These are phyloP conservation scores for Apostasia ramifera DNA, from an alignment of 106 monocot species.

Conservation along the genomic window DNA sequence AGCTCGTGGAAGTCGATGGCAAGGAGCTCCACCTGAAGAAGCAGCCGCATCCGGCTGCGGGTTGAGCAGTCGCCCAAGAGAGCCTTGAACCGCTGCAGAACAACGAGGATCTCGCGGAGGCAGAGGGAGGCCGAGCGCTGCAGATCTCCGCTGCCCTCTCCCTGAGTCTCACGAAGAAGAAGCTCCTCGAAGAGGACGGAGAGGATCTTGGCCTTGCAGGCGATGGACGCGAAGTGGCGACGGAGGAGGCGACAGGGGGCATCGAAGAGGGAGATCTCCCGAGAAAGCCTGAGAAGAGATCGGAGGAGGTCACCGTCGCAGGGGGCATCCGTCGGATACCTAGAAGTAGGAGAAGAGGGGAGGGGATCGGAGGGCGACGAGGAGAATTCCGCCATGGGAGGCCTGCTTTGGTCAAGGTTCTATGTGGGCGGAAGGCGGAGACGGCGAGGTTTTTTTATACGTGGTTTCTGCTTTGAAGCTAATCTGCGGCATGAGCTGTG, in stretches of 20 bases:
- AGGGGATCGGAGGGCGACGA: not conserved
- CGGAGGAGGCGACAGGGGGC: constrained; percentile 15
- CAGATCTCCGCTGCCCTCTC: not conserved
- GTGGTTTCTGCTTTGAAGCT: not conserved
- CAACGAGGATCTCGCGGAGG: constrained; percentile 51
- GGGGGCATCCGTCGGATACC: not conserved
- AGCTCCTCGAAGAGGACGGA: constrained; percentile 61
- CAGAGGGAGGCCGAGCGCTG: constrained; percentile 44
- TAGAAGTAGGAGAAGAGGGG: not conserved
- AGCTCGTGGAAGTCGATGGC: constrained; percentile 41
- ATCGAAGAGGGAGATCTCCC: constrained; percentile 29
- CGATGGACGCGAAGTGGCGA: constrained; percentile 20
- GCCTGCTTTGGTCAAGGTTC: constrained; percentile 3
- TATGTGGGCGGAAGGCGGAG: not conserved
- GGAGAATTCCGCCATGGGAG: constrained; percentile 5
- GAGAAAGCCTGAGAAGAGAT: constrained; percentile 43
- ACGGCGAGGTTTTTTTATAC: not conserved
- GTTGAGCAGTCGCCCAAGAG: constrained; percentile 34
- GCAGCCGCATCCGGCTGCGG: constrained; percentile 43
- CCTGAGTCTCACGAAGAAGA: not conserved
- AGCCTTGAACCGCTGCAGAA: constrained; percentile 39
- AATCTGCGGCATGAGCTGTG: constrained; percentile 4
- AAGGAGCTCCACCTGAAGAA: constrained; percentile 34
- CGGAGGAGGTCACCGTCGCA: constrained; percentile 20
- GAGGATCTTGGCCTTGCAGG: constrained; percentile 32